Base-by-base conservation (phyloP, 176 grass and related monocot genomes). In the Paspalum notatum region DNA sequence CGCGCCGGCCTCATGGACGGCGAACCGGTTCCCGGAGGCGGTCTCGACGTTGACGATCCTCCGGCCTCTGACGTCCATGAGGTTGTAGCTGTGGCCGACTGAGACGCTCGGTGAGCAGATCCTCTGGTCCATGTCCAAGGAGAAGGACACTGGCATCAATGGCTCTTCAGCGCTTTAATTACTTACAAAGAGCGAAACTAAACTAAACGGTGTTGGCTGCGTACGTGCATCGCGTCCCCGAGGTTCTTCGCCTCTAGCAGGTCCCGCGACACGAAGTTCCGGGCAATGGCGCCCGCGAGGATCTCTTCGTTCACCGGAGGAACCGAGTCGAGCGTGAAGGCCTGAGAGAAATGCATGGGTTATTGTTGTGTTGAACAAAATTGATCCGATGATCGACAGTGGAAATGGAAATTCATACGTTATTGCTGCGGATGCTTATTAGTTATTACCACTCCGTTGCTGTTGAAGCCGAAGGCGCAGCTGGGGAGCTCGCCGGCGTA, bases 401-500 rank as follows among this genome's bases (percentile, higher is more conserved):
- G 61, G 63, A 75, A 50, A 68, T 43, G 13, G 75, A 55, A 68
- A 38, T 75, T 68, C n/a, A 32, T 32, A 6, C 1, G 6, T 32
- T 8, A 58, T 26, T 14, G 17, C 20, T 14, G 13, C 0, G 64
- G 8, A 13, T 7, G 62, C 62, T 20, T 18, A 18, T 22, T n/a
- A n/a, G n/a, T n/a, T 25, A 24, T 26, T 80, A 95, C 92, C 56
- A 98, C 76, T 16, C 90, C 88, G 64, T 93, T 75, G 82, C 67
- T 98, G 91, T 95, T 98, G 82, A 95, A 93, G 24, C 92, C 96
- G 85, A 95, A 95, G 41, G 92, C 96, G 81, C 90, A 91, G 75
- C 84, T 98, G 4, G 92, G 90, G 40, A 98, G 92, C 86, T 98
- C 90, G 52, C 96, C 92, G 38, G 92, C 88, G 47, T 80, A 93